Base-by-base conservation (phyloP, 148 eudicot genomes). In the Nyssa sinensis region DNA sequence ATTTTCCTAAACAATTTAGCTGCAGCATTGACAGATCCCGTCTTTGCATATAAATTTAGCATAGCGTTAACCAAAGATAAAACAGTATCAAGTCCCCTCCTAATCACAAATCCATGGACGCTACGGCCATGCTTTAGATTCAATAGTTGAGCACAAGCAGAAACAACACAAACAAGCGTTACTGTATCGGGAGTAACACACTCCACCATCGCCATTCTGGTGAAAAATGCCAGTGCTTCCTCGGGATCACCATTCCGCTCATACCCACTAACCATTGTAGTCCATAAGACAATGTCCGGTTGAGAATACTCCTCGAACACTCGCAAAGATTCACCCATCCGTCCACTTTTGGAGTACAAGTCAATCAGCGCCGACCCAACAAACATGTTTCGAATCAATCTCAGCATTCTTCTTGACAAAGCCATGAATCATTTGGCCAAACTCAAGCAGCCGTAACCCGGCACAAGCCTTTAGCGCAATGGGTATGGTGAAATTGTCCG, bases 271-370 rank as follows among this genome's bases (percentile, higher is more conserved):
- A 82, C 30, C 47, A 82, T 25, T 11, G 79, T 66, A 7, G 82
- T 82, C 80, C 85, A 82, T 39, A 82, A 75, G 57, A 82, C 85
- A 60, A 70, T 34, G 37, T 82, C 85, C 5, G 82, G 85, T 30
- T 30, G 21, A 2, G 61, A 30, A 69, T 61, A 75, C 66, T 78
- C 80, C 57, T 75, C 80, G 24, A 82, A 82, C 9, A 79, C 82
- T 25, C 80, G 59, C n/a, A 75, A 39, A 29, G 82, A 77, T 53
- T 79, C 75, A 41, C n/a, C 76, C 67, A 79, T 61, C 16, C 25
- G 31, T 24, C 80, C 85, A 72, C 79, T 71, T 82, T 71, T 82
- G 23, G 85, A 71, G 24, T 82, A 82, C 21, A 82, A 5, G 21
- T 82, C 82, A 31, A 82, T 70, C 51, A 82, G 44, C 23, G 74